Evolutionary conservation across 2,329 filamentous ascomycete genomes (phyloP), one percentile per base, ranked within the genome.

Genomic region (Aspergillus hiratsukae): DNA sequence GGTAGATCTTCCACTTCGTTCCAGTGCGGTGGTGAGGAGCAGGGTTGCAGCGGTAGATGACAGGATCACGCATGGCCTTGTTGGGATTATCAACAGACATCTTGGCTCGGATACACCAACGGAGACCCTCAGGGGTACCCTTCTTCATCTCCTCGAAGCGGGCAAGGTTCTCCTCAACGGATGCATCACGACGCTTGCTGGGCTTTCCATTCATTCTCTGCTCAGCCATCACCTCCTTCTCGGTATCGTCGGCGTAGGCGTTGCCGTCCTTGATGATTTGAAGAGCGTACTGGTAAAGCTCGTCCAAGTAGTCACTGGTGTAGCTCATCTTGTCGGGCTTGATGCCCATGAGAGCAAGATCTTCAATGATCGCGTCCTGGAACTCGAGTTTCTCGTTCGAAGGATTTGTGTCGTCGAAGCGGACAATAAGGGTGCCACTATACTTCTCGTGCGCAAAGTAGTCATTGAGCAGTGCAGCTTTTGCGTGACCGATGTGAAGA

Each of bases 361-460:
- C 94, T 78, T 96, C 88, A 41, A 96, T 81, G 60, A 99, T 99
- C 4, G 91, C 84, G 75, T 97, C 91, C 72, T 97, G 88, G 73
- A 88, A 99, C 78, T 97, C 94, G 72, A 93, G 87, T 80, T 96
- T 97, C 81, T 99, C 94, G 75, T 97, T 97, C 58, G 89, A 87
- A 7, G 94, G 94, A 76, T 99, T 99, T 55, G 94, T 99, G 71
- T 99, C 94, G 72, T 99, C 94, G 69, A 99, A 94, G 58, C 94
- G 89, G 51, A 97, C 84, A 58, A 95, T 86, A 66, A 99, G 81
- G 67, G 88, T 95, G 68, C 94, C 94, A 58, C 93, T 87, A 80
- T 96, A 96, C 66, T 91, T 89, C 72, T 91, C 88, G 75, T 97
- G 91, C 48, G 91, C 93, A 66, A 97, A 97, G 81, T 96, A 97